Evolutionary conservation across 2,329 filamentous ascomycete genomes (phyloP).

Genomic region (Ramularia collo-cygni): DNA sequence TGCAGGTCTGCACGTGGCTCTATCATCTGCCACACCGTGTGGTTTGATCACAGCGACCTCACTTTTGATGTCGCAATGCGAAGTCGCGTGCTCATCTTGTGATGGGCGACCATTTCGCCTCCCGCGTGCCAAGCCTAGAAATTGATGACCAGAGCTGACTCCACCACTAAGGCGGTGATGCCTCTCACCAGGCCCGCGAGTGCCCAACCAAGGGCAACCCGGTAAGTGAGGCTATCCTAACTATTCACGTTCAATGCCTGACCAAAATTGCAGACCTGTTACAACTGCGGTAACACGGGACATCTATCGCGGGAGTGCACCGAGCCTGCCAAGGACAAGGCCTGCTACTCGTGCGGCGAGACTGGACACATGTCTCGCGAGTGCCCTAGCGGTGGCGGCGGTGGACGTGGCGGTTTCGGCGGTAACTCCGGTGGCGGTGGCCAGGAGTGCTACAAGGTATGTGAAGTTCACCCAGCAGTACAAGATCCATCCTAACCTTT

Average conservation of each 20-base stretch:
- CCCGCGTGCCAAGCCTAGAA: conserved; percentile 10
- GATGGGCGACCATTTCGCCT: conserved; percentile 1
- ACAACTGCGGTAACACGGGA: conserved; percentile 42
- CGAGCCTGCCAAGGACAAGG: conserved; percentile 77
- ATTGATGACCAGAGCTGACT: conserved; percentile 12
- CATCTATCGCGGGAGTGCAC: conserved; percentile 75
- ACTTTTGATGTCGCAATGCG: not conserved
- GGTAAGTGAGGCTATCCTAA: conserved; percentile 9
- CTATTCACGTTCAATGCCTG: conserved; percentile 28
- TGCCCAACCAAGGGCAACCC: conserved; percentile 44
- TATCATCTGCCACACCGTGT: not conserved
- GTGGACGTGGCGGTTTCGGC: conserved; percentile 41
- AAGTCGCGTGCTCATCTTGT: not conserved
- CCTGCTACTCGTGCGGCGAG: conserved; percentile 62
- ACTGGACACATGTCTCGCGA: conserved; percentile 89
- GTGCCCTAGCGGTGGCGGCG: conserved; percentile 49
- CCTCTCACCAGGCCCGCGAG: conserved; percentile 44
- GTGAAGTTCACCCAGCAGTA: not conserved
- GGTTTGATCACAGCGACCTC: not conserved
- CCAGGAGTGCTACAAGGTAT: conserved; percentile 39
- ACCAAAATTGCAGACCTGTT: conserved; percentile 34
- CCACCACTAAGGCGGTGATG: conserved; percentile 42
- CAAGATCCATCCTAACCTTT: conserved; percentile 53
- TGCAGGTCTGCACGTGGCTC: not conserved
- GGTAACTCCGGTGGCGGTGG: conserved; percentile 37